These are phyloP conservation scores for Cryphonectria nitschkei DNA, from an alignment of 2,329 filamentous ascomycete genomes.

Conservation along the genomic window DNA sequence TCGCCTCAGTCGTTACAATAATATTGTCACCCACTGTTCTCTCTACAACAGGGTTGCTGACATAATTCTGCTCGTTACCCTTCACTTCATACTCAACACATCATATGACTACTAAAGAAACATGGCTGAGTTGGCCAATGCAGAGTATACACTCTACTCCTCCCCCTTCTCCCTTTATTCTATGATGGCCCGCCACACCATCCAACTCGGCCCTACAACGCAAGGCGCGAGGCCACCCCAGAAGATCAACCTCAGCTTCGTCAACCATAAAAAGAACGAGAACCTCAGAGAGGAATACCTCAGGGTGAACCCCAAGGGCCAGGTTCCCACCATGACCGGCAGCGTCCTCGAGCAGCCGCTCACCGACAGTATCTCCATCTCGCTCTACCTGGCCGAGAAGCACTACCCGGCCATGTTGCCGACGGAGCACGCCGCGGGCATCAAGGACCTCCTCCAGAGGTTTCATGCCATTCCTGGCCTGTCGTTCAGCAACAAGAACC, in stretches of 20 bases:
- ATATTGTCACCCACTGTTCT: too few species aligned
- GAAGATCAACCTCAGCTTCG: slow-evolving; percentile 3
- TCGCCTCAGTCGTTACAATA: too few species aligned
- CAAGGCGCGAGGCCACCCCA: neutral
- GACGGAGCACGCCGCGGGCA: neutral
- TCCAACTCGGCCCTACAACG: neutral
- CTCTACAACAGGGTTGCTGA: too few species aligned
- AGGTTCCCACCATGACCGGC: slow-evolving; percentile 5
- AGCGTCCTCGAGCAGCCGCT: slow-evolving; percentile 5
- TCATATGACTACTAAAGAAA: neutral
- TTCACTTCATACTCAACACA: neutral
- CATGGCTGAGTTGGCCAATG: neutral
- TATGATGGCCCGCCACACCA: slow-evolving; percentile 6
- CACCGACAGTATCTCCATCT: slow-evolving; percentile 5
- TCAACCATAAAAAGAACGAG: neutral
- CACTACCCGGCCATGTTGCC: neutral
- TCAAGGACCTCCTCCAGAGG: neutral
- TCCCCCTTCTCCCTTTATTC: slow-evolving; percentile 2
- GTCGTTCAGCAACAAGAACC: neutral
- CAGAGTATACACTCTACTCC: slow-evolving; percentile 3
- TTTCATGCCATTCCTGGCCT: slow-evolving; percentile 1
- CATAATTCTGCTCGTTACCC: neutral
- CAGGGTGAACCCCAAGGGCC: slow-evolving; percentile 5
- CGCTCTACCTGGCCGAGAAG: slow-evolving; percentile 3
- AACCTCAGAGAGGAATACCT: neutral